Percentiles rank a stretch among this genome's conserved stretches.
Conservation (phyloP, 2,329 filamentous ascomycete species). For the Fusarium fujikuroi region DNA sequence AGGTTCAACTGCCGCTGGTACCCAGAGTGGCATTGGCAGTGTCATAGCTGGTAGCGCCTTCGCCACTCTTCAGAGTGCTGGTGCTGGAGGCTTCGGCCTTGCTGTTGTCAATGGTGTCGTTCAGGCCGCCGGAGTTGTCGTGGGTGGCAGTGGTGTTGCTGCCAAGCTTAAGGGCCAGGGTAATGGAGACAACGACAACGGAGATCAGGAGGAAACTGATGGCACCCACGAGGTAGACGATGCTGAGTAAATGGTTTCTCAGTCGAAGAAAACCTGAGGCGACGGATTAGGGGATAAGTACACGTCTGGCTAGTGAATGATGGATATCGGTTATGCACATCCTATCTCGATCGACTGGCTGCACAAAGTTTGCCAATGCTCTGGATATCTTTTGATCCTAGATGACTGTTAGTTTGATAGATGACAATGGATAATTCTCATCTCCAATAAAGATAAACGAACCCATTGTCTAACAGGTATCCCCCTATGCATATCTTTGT, state of each 20-base stretch:
- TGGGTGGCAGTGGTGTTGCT: background rate
- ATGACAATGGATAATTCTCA: background rate
- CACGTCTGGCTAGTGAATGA: background rate
- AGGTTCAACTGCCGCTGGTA: slow-evolving; percentile 40
- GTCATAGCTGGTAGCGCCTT: slow-evolving; percentile 42
- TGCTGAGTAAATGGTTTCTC: background rate
- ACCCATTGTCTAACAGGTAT: background rate
- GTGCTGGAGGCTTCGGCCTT: slow-evolving; percentile 43
- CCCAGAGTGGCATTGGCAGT: slow-evolving; percentile 46
- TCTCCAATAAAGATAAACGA: background rate
- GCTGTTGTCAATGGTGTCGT: slow-evolving; percentile 32
- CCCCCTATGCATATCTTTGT: background rate
- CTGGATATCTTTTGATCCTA: background rate
- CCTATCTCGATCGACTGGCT: background rate
- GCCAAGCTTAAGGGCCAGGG: background rate
- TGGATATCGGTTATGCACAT: no score
- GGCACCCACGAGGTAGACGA: no score
- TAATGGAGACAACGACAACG: no score
- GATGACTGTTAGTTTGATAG: background rate
- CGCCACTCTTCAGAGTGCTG: slow-evolving; percentile 49
- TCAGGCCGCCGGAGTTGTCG: background rate
- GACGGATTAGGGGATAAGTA: background rate
- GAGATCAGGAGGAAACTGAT: background rate
- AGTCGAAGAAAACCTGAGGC: background rate
- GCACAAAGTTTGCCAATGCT: background rate